Percentiles rank a stretch among this genome's conserved stretches.
phyloP scores from a whole-genome alignment of 148 eudicot species.

The Rhododendron kiyosumense region DNA sequence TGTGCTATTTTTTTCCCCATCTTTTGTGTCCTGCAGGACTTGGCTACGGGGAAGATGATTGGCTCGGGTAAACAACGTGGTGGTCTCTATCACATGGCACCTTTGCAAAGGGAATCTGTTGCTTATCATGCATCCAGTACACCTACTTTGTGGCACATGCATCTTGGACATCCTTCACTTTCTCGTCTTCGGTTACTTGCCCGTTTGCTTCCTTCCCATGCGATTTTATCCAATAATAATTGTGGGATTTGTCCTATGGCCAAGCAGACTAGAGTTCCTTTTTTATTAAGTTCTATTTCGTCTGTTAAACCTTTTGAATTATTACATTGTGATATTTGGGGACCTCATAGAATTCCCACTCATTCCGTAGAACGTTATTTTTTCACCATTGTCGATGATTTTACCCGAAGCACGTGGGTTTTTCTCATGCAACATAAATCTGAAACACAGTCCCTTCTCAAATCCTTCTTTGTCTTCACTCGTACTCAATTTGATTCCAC shows the following conservation, averaged over 20 bases:
- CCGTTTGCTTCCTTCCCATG: neutral
- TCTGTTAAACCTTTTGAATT: neutral
- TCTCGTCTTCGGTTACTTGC: neutral
- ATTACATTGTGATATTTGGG: constrained; percentile 9
- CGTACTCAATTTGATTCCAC: neutral
- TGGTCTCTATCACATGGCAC: neutral
- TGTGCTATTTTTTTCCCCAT: neutral
- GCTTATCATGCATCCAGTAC: neutral
- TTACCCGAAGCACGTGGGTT: neutral
- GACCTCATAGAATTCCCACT: neutral
- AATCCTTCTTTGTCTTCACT: neutral
- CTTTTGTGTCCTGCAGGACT: neutral
- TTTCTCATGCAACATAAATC: constrained; percentile 3
- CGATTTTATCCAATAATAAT: neutral
- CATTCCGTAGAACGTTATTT: neutral
- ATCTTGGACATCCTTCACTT: neutral
- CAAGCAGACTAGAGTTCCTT: neutral
- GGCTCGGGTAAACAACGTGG: constrained; percentile 9
- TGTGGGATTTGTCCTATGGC: constrained; percentile 1
- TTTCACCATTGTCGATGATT: neutral
- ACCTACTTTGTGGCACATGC: neutral
- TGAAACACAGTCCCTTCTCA: neutral
- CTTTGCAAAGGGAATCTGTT: neutral
- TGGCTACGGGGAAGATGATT: constrained; percentile 15
- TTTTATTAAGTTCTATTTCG: neutral